Base-by-base conservation (phyloP, 495 filamentous ascomycete species). In the Polyplosphaeria fusca region DNA sequence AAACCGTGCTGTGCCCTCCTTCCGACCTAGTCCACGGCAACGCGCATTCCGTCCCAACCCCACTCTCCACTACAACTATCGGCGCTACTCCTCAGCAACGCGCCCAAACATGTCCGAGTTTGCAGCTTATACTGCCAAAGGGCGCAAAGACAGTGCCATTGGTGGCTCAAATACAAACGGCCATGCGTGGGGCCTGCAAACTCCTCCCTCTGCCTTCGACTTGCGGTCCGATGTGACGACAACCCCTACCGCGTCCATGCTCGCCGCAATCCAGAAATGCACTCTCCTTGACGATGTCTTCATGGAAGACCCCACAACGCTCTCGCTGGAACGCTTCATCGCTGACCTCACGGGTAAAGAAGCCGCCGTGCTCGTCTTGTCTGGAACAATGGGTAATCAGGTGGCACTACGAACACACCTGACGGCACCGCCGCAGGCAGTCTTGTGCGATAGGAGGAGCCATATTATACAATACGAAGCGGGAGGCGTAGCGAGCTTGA, bases 381-480 rank as follows among this genome's bases (percentile, higher is more conserved):
- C 86, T 0, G 92, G 92, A 3, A 96, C 92, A 16, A 94, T 95
- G 89, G 92, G 86, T 28, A 93, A 93, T 72, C 87, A 91, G 61
- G 71, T 93, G 51, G 81, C 79, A 13, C 64, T 93, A 16, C 80
- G 87, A 5, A 73, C 85, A 0, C 77, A 87, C 51, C 77, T 93
- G 24, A 76, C 70, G 0, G 84, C 84, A 48, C 87, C 87, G 2
- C 88, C 88, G 0, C 80, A 91, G 68, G 77, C 79, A 12, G 77
- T 93, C 2, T 71, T 93, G 23, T 82, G 81, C 55, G 87, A 91
- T 63, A 69, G 77, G 53, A 76, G 85, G 5, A 75, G 78, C 0
- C 87, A 91, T 65, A 80, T 91, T 35, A 73, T 85, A 26, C 70
- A 79, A 37, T 82, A 84, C 58, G 88, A 91, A 68, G 88, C 87